Conservation (phyloP, 495 filamentous ascomycete species). For the Trypethelium eluteriae region DNA sequence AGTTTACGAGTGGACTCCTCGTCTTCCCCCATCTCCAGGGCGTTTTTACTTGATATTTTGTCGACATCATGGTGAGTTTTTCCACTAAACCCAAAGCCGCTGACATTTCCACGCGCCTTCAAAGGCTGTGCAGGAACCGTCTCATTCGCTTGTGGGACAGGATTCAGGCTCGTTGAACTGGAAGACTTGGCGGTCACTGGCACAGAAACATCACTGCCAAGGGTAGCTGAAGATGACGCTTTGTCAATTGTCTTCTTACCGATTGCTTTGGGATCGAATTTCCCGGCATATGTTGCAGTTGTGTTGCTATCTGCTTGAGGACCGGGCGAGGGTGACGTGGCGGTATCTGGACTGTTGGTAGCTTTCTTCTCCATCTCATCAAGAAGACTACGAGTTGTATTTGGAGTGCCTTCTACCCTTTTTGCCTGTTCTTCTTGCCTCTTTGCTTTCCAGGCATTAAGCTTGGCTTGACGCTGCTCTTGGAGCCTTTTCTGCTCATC, state of each 20-base stretch:
- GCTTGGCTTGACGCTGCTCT: constrained; percentile 21
- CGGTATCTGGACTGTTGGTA: constrained; percentile 45
- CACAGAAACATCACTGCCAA: constrained; percentile 57
- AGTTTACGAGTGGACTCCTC: constrained; percentile 75
- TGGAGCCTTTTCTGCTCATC: constrained; percentile 20
- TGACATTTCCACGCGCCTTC: constrained; percentile 64
- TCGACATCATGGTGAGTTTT: constrained; percentile 55
- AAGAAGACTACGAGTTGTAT: constrained; percentile 48
- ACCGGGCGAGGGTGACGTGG: constrained; percentile 45
- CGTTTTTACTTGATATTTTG: constrained; percentile 59
- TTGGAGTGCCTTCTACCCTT: not conserved
- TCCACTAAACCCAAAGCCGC: constrained; percentile 73
- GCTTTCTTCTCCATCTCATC: constrained; percentile 71
- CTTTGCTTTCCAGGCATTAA: constrained; percentile 28
- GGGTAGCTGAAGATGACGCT: constrained; percentile 39
- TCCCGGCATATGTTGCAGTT: constrained; percentile 59
- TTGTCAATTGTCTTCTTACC: constrained; percentile 57
- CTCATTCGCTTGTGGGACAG: constrained; percentile 36
- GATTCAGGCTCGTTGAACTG: not conserved
- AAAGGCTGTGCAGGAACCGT: constrained; percentile 34
- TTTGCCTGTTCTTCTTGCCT: constrained; percentile 15
- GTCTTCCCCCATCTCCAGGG: constrained; percentile 69
- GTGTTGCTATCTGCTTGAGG: constrained; percentile 34
- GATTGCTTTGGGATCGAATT: constrained; percentile 85
- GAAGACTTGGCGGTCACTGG: constrained; percentile 45